These are phyloP conservation scores for Xylaria sp. DNA, from an alignment of 2,329 filamentous ascomycete genomes.

Conservation along the genomic window DNA sequence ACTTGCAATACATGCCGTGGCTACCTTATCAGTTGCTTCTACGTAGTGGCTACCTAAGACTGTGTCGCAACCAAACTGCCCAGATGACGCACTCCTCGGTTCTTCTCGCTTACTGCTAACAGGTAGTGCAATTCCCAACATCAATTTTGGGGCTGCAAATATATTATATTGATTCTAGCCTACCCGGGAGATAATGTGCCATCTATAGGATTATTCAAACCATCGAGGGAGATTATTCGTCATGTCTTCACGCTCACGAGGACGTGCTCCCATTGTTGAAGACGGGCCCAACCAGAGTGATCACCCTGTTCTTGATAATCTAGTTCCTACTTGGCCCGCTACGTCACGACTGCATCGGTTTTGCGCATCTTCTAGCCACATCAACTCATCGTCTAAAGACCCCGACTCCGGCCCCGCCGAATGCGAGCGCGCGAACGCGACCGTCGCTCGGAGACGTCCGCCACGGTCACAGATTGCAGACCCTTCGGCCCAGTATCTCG, in stretches of 20 bases:
- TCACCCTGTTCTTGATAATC: not conserved
- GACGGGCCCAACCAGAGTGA: slow-evolving; percentile 2
- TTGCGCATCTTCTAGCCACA: slow-evolving; percentile 43
- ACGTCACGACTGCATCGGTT: slow-evolving; percentile 50
- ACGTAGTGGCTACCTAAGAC: slow-evolving; percentile 12
- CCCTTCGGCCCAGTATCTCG: slow-evolving; percentile 33
- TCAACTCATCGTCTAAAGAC: slow-evolving; percentile 35
- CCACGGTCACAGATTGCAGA: slow-evolving; percentile 38
- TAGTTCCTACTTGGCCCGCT: slow-evolving; percentile 50
- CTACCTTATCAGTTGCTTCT: slow-evolving; percentile 7
- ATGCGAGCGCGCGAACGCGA: slow-evolving; percentile 45
- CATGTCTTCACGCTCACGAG: slow-evolving; percentile 25
- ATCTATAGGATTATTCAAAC: not conserved
- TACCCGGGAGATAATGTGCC: not conserved
- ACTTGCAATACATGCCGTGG: slow-evolving; percentile 21
- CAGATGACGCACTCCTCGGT: not conserved
- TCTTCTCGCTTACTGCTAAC: not conserved
- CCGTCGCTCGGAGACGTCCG: slow-evolving; percentile 49
- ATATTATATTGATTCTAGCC: slow-evolving; percentile 20
- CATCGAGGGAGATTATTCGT: slow-evolving; percentile 9
- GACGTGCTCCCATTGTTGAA: slow-evolving; percentile 27
- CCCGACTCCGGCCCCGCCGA: slow-evolving; percentile 33
- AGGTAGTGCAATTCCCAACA: not conserved
- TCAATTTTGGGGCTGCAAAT: slow-evolving; percentile 13
- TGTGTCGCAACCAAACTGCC: not conserved